phyloP scores from a whole-genome alignment of 805 yeast species.

The Metschnikowia gruessii region DNA sequence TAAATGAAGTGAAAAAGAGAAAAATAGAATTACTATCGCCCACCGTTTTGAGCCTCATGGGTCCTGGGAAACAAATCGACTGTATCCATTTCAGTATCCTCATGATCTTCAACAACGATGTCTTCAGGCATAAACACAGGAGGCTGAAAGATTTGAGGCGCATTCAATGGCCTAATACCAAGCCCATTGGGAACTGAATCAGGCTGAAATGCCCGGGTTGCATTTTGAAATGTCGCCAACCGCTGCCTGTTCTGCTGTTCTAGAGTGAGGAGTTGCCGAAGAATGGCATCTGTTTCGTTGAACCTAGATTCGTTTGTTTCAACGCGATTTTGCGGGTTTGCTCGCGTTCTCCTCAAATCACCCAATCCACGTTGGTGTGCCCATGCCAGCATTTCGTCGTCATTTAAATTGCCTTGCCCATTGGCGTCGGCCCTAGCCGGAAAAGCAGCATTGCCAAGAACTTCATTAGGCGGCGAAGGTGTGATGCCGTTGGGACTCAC shows the following conservation, averaged over 20 bases:
- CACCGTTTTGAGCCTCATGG: constrained; percentile 2
- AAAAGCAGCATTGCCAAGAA: constrained; percentile 14
- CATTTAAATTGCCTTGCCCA: constrained; percentile 5
- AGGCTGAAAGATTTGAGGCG: constrained; percentile 42
- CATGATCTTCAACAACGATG: constrained; percentile 23
- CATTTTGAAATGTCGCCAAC: constrained; percentile 14
- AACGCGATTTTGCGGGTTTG: constrained; percentile 1
- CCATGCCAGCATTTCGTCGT: constrained; percentile 21
- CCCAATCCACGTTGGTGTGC: constrained; percentile 32
- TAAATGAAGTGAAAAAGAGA: constrained; percentile 4
- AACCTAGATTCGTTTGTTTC: constrained; percentile 7
- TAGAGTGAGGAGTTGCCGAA: constrained; percentile 16
- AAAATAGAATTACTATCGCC: constrained; percentile 1
- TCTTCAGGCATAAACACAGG: constrained; percentile 34
- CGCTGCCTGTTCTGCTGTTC: constrained; percentile 18
- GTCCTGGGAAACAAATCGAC: constrained; percentile 24
- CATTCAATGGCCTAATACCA: constrained; percentile 27
- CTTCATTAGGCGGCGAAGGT: constrained; percentile 14
- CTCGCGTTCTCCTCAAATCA: constrained; percentile 18
- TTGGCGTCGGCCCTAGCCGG: background rate
- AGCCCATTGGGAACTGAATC: constrained; percentile 10
- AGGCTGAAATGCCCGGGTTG: constrained; percentile 9
- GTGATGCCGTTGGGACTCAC: constrained; percentile 6
- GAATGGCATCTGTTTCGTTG: constrained; percentile 17
- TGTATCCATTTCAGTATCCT: constrained; percentile 35